Conservation (phyloP, 2,329 filamentous ascomycete genomes). For the Pestalotiopsis sp. region DNA sequence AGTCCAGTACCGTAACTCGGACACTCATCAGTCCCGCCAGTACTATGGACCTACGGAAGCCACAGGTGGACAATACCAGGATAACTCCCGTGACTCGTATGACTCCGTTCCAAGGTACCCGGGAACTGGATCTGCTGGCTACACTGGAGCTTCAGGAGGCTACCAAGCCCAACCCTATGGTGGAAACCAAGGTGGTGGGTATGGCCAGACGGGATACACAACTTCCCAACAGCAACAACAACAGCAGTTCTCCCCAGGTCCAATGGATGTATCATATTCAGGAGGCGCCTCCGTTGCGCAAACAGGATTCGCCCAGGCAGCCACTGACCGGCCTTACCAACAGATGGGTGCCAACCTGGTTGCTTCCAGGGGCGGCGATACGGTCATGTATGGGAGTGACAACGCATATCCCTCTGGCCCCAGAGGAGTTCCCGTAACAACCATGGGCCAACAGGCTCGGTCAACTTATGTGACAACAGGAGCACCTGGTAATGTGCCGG, state of each 20-base stretch:
- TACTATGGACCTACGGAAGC: constrained; percentile 45
- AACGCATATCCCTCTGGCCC: constrained; percentile 24
- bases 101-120: constrained; percentile 49
- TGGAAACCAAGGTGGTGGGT: constrained; percentile 30
- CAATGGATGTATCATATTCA: constrained; percentile 26
- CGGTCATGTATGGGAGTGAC: constrained; percentile 22
- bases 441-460: constrained; percentile 27
- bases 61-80: constrained; percentile 27
- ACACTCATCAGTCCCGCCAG: constrained; percentile 47
- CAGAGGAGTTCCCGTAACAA: constrained; percentile 27
- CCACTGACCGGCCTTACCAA: constrained; percentile 30
- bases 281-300: constrained; percentile 22
- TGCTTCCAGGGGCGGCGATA: constrained; percentile 17
- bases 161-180: constrained; percentile 31
- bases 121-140: constrained; percentile 49
- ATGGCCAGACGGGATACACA: constrained; percentile 26
- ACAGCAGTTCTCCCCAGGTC: constrained; percentile 21
- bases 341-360: constrained; percentile 27
- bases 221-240: constrained; percentile 23
- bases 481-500: constrained; percentile 22
- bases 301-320: constrained; percentile 27
- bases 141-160: constrained; percentile 43
- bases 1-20: constrained; percentile 59
- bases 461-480: constrained; percentile 32
- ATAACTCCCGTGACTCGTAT: constrained; percentile 38